phyloP scores from a whole-genome alignment of 768 basidiomycete genomes.

The Cystofilobasidium ferigula region DNA sequence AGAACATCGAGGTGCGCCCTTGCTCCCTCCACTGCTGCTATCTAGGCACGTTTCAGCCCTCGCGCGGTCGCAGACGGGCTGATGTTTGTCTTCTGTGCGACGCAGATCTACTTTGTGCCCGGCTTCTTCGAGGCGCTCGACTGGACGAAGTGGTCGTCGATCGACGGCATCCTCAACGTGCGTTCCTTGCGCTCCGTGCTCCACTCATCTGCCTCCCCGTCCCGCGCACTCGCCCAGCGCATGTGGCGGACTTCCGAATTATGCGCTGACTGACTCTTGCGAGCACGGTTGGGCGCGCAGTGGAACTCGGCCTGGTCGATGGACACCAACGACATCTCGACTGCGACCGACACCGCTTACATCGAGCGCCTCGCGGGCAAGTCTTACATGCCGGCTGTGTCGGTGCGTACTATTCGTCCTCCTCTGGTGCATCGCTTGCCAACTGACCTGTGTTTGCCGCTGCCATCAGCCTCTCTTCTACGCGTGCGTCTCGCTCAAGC shows the following conservation, averaged over 20 bases:
- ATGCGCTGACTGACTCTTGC: no score
- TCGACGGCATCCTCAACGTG: conserved; percentile 20
- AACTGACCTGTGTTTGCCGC: neutral
- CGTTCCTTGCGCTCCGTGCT: conserved; percentile 46
- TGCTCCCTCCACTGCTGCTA: neutral
- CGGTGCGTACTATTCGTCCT: conserved; percentile 7
- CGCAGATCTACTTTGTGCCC: conserved; percentile 53
- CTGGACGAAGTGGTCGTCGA: conserved; percentile 9
- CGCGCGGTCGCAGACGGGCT: neutral
- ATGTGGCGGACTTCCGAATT: no score
- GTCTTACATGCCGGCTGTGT: conserved; percentile 17
- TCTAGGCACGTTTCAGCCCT: neutral
- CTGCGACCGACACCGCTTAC: conserved; percentile 10
- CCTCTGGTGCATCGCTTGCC: no score
- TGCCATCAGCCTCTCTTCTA: conserved; percentile 59
- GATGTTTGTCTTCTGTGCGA: no score
- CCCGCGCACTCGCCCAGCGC: no score
- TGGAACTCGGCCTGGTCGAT: conserved; percentile 32
- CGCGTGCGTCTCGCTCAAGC: conserved; percentile 39
- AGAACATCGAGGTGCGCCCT: conserved; percentile 4
- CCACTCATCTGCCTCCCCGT: neutral
- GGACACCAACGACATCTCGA: conserved; percentile 21
- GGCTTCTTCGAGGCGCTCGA: conserved; percentile 48
- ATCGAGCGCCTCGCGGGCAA: conserved; percentile 3
- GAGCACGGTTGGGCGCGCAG: no score